Percentiles rank a stretch among this genome's conserved stretches.
Evolutionary conservation across 2,329 filamentous ascomycete genomes (phyloP).

Genomic region (Nemania sp.): DNA sequence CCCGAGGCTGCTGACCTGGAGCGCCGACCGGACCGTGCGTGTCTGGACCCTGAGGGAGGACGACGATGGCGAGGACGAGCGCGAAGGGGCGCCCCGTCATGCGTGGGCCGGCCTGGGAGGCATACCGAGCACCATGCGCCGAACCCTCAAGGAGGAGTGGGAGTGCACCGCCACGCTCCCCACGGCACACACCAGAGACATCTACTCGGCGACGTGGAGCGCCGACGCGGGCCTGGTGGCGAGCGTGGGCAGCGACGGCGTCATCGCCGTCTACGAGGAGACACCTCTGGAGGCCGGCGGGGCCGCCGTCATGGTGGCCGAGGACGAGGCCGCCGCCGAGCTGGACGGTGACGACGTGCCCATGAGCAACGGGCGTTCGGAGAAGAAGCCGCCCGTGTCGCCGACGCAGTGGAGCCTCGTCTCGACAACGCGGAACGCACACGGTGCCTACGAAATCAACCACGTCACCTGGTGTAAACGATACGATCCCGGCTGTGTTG

Average conservation of each 20-base stretch:
- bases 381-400: constrained; percentile 31
- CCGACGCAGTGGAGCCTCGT: constrained; percentile 72
- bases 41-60: constrained; percentile 74
- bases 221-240: constrained; percentile 74
- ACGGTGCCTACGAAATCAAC: constrained; percentile 94
- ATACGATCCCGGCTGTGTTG: constrained; percentile 63
- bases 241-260: constrained; percentile 87
- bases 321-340: constrained; percentile 34
- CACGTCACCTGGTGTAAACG: constrained; percentile 86
- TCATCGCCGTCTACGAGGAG: constrained; percentile 79
- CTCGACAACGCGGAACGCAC: constrained; percentile 71
- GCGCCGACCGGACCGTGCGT: constrained; percentile 78
- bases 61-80: constrained; percentile 57
- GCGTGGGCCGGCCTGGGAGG: constrained; percentile 54
- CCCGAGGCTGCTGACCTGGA: constrained; percentile 76
- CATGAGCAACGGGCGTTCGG: constrained; percentile 36
- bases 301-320: constrained; percentile 2
- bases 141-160: constrained; percentile 81
- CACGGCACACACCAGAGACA: constrained; percentile 72
- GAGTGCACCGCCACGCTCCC: constrained; percentile 77
- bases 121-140: constrained; percentile 89
- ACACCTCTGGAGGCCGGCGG: constrained; percentile 21
- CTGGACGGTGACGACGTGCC: constrained; percentile 41
- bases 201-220: constrained; percentile 89
- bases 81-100: constrained; percentile 42